Conservation (phyloP, 2,329 filamentous ascomycete species). For the Pseudopyricularia cyperi region DNA sequence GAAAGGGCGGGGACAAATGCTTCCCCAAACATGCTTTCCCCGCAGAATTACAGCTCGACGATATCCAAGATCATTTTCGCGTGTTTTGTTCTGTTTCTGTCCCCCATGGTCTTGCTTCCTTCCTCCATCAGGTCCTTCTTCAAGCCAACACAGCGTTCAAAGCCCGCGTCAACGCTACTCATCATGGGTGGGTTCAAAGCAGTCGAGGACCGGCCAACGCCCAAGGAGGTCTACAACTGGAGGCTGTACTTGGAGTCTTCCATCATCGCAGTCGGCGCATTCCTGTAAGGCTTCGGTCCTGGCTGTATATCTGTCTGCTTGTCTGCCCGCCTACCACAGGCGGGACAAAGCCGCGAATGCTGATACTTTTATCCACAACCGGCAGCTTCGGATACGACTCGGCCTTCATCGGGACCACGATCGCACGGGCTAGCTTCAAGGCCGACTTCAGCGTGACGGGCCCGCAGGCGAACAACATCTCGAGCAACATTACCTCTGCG, state of each 20-base stretch:
- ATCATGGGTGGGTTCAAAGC: conserved; percentile 2
- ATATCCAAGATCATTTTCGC: too few species aligned
- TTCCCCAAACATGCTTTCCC: not conserved
- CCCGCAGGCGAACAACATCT: conserved; percentile 14
- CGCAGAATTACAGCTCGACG: too few species aligned
- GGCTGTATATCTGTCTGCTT: not conserved
- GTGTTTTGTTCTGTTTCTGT: too few species aligned
- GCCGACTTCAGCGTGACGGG: conserved; percentile 24
- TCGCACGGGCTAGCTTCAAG: conserved; percentile 33
- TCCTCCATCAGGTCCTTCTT: too few species aligned
- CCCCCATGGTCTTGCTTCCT: too few species aligned
- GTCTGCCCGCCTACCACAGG: not conserved
- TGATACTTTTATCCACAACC: not conserved
- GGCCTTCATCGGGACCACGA: conserved; percentile 41
- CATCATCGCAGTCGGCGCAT: conserved; percentile 33
- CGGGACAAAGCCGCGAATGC: not conserved
- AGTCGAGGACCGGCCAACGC: conserved; percentile 38
- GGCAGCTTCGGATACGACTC: conserved; percentile 31
- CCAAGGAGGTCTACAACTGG: conserved; percentile 41
- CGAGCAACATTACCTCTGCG: conserved; percentile 32
- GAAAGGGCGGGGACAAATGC: not conserved
- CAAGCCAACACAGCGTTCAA: not conserved
- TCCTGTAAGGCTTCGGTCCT: conserved; percentile 17
- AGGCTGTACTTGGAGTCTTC: conserved; percentile 31
- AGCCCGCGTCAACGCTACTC: too few species aligned